Evolutionary conservation across 768 basidiomycete species (phyloP), one percentile per base, ranked within the genome.

Genomic region (Mycena belliarum): DNA sequence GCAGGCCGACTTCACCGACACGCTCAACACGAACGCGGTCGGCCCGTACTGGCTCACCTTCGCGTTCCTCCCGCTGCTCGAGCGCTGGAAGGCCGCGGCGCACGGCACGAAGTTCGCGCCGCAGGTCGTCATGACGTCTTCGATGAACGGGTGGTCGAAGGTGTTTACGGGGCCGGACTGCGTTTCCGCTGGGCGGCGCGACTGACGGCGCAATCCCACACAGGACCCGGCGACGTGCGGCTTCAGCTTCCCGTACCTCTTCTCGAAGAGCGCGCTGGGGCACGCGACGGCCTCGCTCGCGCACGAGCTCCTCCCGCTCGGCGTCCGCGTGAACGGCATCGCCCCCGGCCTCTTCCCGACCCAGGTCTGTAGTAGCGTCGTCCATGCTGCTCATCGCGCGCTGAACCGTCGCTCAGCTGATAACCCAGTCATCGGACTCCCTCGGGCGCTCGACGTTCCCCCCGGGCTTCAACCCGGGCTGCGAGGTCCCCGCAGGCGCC

Each of bases 1-100:
- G 4, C 68, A 76, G 35, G 71, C 75, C 5, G 63, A 70, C 16
- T 81, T 81, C 55, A 65, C 71, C 55, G 68, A 75, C 44, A 63
- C 62, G 18, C 44, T 75, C 26, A 68, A 69, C 54, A 75, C 76
- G 18, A 80, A 79, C 59, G 73, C 76, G 0, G 71, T 76, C 11
- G 79, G 76, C 0, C 78, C 82, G 6, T 82, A 82, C 66, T 85
- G 82, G 79, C 70, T 82, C 20, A 77, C 82, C 0, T 79, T 82
- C 61, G 82, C 82, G n/a, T 81, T 82, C 70, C 70, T 84, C 4
- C 82, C 81, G 7, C 69, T 84, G 0, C 70, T 83, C 6, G 79
- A 79, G 61, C 76, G 75, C 51, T 77, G 79, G 76, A 77, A 78
- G 63, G 66, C 66, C 37, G 63, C 64, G 5, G 53, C 66, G 64